These are phyloP conservation scores for Mortierella sp. DNA, from an alignment of 371 early-diverging fungal genomes.

Conservation along the genomic window DNA sequence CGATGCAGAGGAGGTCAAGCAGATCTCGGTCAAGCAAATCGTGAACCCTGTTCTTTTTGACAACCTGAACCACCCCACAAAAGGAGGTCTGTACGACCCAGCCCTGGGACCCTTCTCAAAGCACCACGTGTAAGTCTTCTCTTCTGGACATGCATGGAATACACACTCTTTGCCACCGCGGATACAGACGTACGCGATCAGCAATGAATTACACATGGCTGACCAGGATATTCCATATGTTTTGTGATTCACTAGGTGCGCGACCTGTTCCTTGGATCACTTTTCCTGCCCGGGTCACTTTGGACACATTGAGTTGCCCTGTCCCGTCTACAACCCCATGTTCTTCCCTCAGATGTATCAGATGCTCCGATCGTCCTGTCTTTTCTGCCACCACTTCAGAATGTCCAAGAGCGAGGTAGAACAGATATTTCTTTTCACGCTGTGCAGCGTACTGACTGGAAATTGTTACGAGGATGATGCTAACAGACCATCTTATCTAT, in stretches of 20 bases:
- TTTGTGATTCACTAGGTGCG: slow-evolving; percentile 70
- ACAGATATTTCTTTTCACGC: not conserved
- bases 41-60: slow-evolving; percentile 93
- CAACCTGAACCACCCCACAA: slow-evolving; percentile 90
- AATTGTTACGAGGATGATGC: not conserved
- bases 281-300: slow-evolving; percentile 98
- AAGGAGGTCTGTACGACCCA: slow-evolving; percentile 96
- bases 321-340: slow-evolving; percentile 97
- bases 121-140: slow-evolving; percentile 72
- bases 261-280: slow-evolving; percentile 87
- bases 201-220: too few species aligned
- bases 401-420: slow-evolving; percentile 74
- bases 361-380: slow-evolving; percentile 89
- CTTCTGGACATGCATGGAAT: too few species aligned
- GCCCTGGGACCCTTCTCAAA: slow-evolving; percentile 94
- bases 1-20: slow-evolving; percentile 91
- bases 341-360: slow-evolving; percentile 90
- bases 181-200: too few species aligned
- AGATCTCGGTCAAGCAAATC: slow-evolving; percentile 95
- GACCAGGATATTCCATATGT: too few species aligned
- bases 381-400: slow-evolving; percentile 92
- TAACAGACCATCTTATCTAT: too few species aligned
- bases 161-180: too few species aligned
- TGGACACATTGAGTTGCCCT: slow-evolving; percentile 99
- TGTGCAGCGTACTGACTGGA: not conserved